Evolutionary conservation across 2,329 filamentous ascomycete genomes (phyloP), one percentile per base, ranked within the genome.

Genomic region (Ceratocystis papillata): DNA sequence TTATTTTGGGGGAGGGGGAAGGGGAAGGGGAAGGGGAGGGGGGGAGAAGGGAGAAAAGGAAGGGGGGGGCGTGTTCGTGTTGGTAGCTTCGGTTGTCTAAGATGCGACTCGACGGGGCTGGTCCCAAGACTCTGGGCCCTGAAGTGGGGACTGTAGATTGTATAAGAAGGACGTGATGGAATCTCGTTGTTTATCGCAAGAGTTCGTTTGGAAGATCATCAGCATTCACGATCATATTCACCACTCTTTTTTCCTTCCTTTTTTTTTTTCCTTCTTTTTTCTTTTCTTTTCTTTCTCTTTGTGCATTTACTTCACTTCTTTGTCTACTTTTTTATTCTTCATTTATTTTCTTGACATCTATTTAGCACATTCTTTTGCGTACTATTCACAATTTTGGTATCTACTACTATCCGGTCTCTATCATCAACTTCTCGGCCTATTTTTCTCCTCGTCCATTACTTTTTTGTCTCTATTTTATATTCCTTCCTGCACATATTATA

Each of bases 191-290:
- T 59, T 37, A 10, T 3, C 5, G 28, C 12, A n/a, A 59, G 28
- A 59, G 53, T 33, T 59, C 12, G 53, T 59, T 59, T 33, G 5
- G 53, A 30, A 59, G 53, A 59, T 59, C 53, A 20, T 25, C 53
- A 59, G 53, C 28, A 59, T 59, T 59, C 53, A 30, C 25, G 53
- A 59, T 33, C 53, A 59, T 59, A 59, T 59, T 59, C 25, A 59
- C 53, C 7, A 59, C 53, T 37, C 28, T 10, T 59, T 59, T 22
- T 33, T 33, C 10, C 28, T 55, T 5, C 4, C 25, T 7, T 55
- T 55, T 5, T 12, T 53, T 53, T 57, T 17, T 57, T 59, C 37
- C 2, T 59, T 59, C 2, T 2, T 15, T 57, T 30, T 22, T 30
- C 7, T 17, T 57, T 28, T 57, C 8, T 25, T 57, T 33, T n/a